Percentiles rank a stretch among this genome's conserved stretches.
Evolutionary conservation across 345 rosid species (phyloP).

Genomic region (Hibiscus trionum): DNA sequence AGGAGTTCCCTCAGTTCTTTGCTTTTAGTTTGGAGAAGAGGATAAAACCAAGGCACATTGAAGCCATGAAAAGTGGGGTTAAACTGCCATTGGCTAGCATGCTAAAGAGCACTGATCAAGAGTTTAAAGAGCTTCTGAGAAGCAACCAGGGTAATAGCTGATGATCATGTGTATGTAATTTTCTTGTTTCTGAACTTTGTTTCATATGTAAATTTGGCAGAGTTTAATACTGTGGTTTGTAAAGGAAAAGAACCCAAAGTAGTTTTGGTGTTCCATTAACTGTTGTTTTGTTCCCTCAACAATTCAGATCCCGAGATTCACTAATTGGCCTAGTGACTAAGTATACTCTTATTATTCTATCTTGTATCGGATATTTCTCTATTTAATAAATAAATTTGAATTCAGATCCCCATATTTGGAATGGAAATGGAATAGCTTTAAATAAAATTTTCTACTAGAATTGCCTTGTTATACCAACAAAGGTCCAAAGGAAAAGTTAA

Average conservation of each 20-base stretch:
- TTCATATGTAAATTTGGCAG: not conserved
- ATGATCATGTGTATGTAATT: not conserved
- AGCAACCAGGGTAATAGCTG: not conserved
- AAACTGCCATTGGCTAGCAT: slow-evolving; percentile 43
- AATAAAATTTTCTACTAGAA: not conserved
- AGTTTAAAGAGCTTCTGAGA: slow-evolving; percentile 40
- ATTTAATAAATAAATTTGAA: too few relatives aligned
- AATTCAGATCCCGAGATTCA: too few relatives aligned
- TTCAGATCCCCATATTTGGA: too few relatives aligned
- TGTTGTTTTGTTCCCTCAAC: not conserved
- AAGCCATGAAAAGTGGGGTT: slow-evolving; percentile 30
- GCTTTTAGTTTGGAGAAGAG: slow-evolving; percentile 87
- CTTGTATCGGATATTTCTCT: too few relatives aligned
- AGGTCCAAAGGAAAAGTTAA: too few relatives aligned
- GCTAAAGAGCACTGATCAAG: slow-evolving; percentile 71
- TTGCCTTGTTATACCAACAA: too few relatives aligned
- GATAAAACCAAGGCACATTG: slow-evolving; percentile 63
- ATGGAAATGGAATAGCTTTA: too few relatives aligned
- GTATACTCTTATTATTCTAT: too few relatives aligned
- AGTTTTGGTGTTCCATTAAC: not conserved
- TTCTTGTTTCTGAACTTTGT: not conserved
- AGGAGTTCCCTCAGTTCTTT: slow-evolving; percentile 82
- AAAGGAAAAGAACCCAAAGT: not conserved
- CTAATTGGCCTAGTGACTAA: too few relatives aligned
- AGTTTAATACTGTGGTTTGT: not conserved